Evolutionary conservation across 805 yeast genomes (phyloP), one percentile per base, ranked within the genome.

Genomic region (Wickerhamiella occidentalis): DNA sequence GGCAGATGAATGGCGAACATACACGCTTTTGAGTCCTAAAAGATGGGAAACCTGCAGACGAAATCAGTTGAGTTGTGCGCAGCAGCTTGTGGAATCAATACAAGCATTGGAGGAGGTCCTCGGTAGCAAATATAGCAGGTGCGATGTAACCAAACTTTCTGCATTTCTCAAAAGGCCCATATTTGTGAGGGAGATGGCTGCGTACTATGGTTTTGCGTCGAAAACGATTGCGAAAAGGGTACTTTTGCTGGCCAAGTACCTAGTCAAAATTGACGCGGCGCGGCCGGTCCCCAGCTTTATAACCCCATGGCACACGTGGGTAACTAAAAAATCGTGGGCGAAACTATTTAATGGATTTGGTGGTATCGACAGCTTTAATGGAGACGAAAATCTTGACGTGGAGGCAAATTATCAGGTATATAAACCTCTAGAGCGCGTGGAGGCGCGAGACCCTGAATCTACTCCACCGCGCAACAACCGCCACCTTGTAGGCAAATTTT

Each of bases 371-470:
- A 23, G 35, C n/a, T 25, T 45, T n/a, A 35, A 35, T n/a, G 41
- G 35, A 8, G 28, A 13, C n/a, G 49, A 38, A 6, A 37, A 37
- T 8, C 37, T 37, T 5, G 43, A 45, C 13, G 43, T 37, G 1
- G 43, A 37, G 13, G 43, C 18, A 2, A 19, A 19, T 3, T 45
- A 37, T 37, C 25, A 45, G 22, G 29, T 37, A 15, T 46, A 37
- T 36, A 30, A 47, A 23, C 53, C 52, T 1, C 29, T 45, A 3
- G 15, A 17, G 2, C 22, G 45, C 1, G 55, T 56, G 2, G 55
- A 56, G 40, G 47, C 52, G 0, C 48, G 64, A 21, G 51, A 59
- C 46, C 64, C 65, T 1, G 65, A 61, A 21, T 54, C 56, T 9
- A 52, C 58, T 1, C 63, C 62, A 1, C 64, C 65, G 1, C 51